Base-by-base conservation (phyloP, 805 yeast species). In the Tanozyma kutaoensis region DNA sequence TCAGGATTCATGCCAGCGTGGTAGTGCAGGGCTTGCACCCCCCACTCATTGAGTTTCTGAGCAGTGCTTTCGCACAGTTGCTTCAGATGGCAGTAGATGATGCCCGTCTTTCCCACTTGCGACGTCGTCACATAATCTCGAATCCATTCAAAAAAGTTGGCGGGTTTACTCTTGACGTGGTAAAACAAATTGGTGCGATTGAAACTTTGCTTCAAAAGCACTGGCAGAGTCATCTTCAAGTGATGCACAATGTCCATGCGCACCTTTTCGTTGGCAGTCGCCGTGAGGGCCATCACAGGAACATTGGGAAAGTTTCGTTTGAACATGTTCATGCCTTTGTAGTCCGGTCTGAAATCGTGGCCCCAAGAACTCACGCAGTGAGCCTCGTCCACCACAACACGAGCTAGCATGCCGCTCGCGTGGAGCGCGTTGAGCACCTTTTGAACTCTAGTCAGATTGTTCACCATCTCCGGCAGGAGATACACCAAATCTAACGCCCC, bases 331-430 rank as follows among this genome's bases (percentile, higher is more conserved):
- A 91, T 60, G 8, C 76, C 78, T 41, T 85, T 81, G 55, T 91
- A 91, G 50, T 91, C 97, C 0, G 97, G 96, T 28, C 98, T 64
- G 50, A 91, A 91, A 51, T 91, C 98, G 52, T 91, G 98, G 13
- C 98, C 98, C 98, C 98, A 91, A 8, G 93, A 78, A 28, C 95
- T 82, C 24, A 91, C 93, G 64, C 98, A 91, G 54, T 91, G 98
- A 0, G 98, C 98, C 46, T 84, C 98, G 54, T 91, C 98, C 24
- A 91, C 84, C 8, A 91, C 95, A 21, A 91, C 66, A 28, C 97
- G 61, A 0, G 96, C 94, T 20, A 91, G 55, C 39, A 58, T 55
- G 10, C 65, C 57, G 16, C 62, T 63, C 12, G 60, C 55, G 46
- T 78, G 61, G 6, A 91, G 55, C 26, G 52, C 59, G 8, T 61